A percentile compares a stretch with the other conserved stretches of the same genome.
These are phyloP conservation scores for Bacidia rubella DNA, from an alignment of 495 filamentous ascomycete genomes.

Conservation along the genomic window DNA sequence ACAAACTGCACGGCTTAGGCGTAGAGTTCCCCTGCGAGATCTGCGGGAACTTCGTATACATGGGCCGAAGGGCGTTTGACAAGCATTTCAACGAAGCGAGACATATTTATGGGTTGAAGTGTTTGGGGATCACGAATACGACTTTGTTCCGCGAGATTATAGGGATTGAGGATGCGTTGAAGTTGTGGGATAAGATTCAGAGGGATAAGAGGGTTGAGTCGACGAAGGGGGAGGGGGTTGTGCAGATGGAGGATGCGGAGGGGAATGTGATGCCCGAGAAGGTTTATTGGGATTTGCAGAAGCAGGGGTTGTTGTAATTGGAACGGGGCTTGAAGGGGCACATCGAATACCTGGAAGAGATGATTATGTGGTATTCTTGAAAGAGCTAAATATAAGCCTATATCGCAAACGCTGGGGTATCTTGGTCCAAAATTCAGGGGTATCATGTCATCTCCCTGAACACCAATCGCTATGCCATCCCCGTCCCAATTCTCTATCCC, in stretches of 20 bases:
- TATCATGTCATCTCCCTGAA: background rate
- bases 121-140: slow-evolving; percentile 84
- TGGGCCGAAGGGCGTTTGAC: slow-evolving; percentile 88
- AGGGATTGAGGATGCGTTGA: slow-evolving; percentile 71
- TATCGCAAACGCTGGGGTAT: background rate
- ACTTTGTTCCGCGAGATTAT: slow-evolving; percentile 90
- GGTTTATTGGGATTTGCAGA: slow-evolving; percentile 62
- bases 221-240: slow-evolving; percentile 61
- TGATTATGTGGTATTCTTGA: background rate
- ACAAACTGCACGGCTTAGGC: slow-evolving; percentile 88
- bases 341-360: background rate
- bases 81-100: slow-evolving; percentile 94
- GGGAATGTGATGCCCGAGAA: slow-evolving; percentile 98
- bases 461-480: no score
- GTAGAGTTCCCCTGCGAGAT: slow-evolving; percentile 94
- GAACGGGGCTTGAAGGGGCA: no score
- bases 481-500: no score
- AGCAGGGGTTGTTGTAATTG: slow-evolving; percentile 1
- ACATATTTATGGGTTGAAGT: slow-evolving; percentile 86
- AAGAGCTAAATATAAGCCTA: background rate
- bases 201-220: slow-evolving; percentile 69
- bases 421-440: background rate
- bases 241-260: slow-evolving; percentile 96
- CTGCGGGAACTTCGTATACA: slow-evolving; percentile 95
- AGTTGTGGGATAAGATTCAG: slow-evolving; percentile 88